Conservation (phyloP, 2,329 filamentous ascomycete species). For the Reticulascus tulasneorum region DNA sequence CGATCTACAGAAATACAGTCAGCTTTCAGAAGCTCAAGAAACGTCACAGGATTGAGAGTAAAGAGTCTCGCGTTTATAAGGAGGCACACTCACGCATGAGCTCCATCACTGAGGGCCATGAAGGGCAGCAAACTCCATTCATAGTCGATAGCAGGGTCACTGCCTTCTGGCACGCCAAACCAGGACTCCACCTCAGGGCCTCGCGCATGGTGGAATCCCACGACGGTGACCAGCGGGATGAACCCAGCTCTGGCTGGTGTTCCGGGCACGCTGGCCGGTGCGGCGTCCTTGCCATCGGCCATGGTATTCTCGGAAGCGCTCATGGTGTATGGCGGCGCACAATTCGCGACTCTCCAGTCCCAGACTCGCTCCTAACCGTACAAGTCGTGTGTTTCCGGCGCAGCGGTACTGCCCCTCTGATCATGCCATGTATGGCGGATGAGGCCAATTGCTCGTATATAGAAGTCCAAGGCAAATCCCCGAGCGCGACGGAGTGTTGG, state of each 20-base stretch:
- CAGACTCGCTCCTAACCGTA: no score
- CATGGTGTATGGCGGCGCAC: no score
- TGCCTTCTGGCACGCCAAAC: slow-evolving; percentile 72
- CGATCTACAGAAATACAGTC: slow-evolving; percentile 48
- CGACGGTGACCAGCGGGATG: slow-evolving; percentile 69
- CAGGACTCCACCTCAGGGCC: slow-evolving; percentile 93
- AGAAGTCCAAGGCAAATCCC: no score
- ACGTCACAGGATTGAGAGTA: neutral
- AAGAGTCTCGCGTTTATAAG: neutral
- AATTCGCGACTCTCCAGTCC: no score
- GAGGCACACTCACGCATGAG: slow-evolving; percentile 70
- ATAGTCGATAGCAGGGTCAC: slow-evolving; percentile 76
- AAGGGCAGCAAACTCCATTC: slow-evolving; percentile 92
- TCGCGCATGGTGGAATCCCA: slow-evolving; percentile 79
- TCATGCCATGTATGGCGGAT: no score
- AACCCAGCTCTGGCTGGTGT: slow-evolving; percentile 37
- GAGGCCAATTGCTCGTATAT: no score
- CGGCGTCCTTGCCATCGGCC: slow-evolving; percentile 9
- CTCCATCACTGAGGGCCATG: slow-evolving; percentile 94
- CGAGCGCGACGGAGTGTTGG: no score
- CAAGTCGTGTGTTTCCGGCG: no score
- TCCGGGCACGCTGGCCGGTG: slow-evolving; percentile 10
- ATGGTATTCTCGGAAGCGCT: slow-evolving; percentile 10
- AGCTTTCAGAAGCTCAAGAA: neutral
- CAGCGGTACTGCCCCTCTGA: no score